Percentiles rank a stretch among this genome's conserved stretches.
These are phyloP conservation scores for Scheffersomyces coipomensis DNA, from an alignment of 805 yeast genomes.

Conservation along the genomic window DNA sequence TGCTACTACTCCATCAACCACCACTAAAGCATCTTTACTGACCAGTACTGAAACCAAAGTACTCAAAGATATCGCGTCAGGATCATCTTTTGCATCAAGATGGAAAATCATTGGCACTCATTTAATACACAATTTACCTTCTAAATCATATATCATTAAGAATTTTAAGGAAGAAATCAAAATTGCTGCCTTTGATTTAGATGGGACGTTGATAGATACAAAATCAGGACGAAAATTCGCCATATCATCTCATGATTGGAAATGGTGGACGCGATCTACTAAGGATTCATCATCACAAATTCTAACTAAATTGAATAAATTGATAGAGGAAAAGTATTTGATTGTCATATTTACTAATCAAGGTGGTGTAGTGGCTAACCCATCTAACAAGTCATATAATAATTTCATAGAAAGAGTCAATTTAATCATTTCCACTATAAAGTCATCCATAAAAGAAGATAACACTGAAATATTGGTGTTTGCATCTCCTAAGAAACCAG, in stretches of 20 bases:
- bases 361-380: slow-evolving; percentile 56
- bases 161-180: slow-evolving; percentile 14
- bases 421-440: slow-evolving; percentile 29
- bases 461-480: slow-evolving; percentile 42
- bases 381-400: slow-evolving; percentile 28
- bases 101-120: slow-evolving; percentile 39
- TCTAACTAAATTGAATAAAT: slow-evolving; percentile 16
- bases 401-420: slow-evolving; percentile 44
- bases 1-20: background rate
- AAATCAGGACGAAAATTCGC: slow-evolving; percentile 63
- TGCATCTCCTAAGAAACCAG: slow-evolving; percentile 62
- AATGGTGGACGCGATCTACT: slow-evolving; percentile 34
- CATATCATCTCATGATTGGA: slow-evolving; percentile 70
- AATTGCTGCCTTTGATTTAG: slow-evolving; percentile 81
- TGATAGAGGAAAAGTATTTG: slow-evolving; percentile 24
- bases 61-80: too few species aligned
- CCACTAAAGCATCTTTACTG: background rate
- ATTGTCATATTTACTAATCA: slow-evolving; percentile 85
- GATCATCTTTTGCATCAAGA: slow-evolving; percentile 4
- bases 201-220: slow-evolving; percentile 71
- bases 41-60: background rate
- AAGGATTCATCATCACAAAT: slow-evolving; percentile 13
- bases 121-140: slow-evolving; percentile 43
- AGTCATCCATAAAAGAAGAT: slow-evolving; percentile 17
- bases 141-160: slow-evolving; percentile 3